Base-by-base conservation (phyloP, 2,329 filamentous ascomycete species). In the Penicillium oxalicum region DNA sequence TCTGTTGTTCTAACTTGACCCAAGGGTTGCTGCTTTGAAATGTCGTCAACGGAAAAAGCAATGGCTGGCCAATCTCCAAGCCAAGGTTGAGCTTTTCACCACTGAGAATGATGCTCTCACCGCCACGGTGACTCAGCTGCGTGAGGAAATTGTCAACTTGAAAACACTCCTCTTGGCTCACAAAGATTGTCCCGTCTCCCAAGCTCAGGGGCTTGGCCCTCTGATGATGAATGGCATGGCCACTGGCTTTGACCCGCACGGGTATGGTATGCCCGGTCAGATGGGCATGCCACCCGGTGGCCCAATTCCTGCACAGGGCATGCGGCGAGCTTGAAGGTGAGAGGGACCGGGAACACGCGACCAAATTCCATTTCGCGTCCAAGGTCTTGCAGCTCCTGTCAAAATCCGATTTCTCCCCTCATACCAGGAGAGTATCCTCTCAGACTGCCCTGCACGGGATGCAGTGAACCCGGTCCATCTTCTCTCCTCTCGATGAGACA, bases 31-130 rank as follows among this genome's bases (percentile, higher is more conserved):
- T 54, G 93, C 93, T 3, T 77, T 98, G 51, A 98, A 98, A 67
- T 98, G 93, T 70, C 86, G 93, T 52, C 93, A 98, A 70, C 83
- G 93, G 18, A 98, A 98, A 78, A 98, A 98, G 78, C 93, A 97
- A 67, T 98, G 93, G 93, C 80, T 97, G 49, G 87, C 88, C 29
- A 97, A 95, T 59, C 78, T 98, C 1, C 93, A 98, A 69, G 82
- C 82, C 48, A 97, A 97, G 70, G 91, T 97, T 12, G 93, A 98
- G 68, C 78, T 95, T 57, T 97, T 90, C 64, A 91, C 86, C 54
- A 85, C 79, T 0, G 93, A 98, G 70, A 97, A 97, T 55, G 93
- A 98, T 63, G 83, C 83, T 1, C 77, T 98, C 32, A 88, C 85
- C 13, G 78, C 84, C 3, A 91, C 93, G 54, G 90, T 97, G 50